A percentile compares a stretch with the other conserved stretches of the same genome.
Evolutionary conservation across 495 filamentous ascomycete species (phyloP).

Genomic region (Oleoguttula mirabilis): DNA sequence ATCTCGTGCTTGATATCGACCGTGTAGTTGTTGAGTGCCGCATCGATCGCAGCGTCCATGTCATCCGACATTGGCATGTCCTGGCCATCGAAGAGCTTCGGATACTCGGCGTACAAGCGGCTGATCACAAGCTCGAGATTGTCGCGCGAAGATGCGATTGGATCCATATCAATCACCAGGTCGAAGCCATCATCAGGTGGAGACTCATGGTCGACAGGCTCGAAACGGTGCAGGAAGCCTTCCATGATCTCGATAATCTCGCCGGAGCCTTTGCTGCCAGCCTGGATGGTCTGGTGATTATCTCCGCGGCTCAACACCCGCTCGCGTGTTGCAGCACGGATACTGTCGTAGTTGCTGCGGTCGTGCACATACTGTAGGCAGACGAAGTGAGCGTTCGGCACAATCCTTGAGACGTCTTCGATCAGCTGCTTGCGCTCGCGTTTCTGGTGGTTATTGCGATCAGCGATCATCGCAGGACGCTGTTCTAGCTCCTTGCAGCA

Average conservation of each 20-base stretch:
- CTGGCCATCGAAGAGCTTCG: slow-evolving; percentile 49
- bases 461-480: slow-evolving; percentile 68
- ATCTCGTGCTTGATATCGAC: slow-evolving; percentile 66
- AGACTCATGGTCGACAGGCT: slow-evolving; percentile 50
- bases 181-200: slow-evolving; percentile 70
- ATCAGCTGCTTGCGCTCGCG: slow-evolving; percentile 83
- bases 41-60: slow-evolving; percentile 67
- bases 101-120: slow-evolving; percentile 58
- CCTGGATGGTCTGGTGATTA: slow-evolving; percentile 96
- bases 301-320: slow-evolving; percentile 79
- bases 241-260: slow-evolving; percentile 90
- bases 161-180: slow-evolving; percentile 72
- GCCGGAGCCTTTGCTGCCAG: slow-evolving; percentile 47
- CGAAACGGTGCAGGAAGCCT: slow-evolving; percentile 77
- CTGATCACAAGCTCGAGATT: slow-evolving; percentile 76
- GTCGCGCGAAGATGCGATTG: slow-evolving; percentile 57
- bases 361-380: slow-evolving; percentile 88
- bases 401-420: slow-evolving; percentile 51
- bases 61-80: slow-evolving; percentile 60
- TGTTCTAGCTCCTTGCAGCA: slow-evolving; percentile 47
- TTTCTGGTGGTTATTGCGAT: slow-evolving; percentile 83
- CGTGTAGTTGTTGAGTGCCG: slow-evolving; percentile 63
- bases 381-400: slow-evolving; percentile 58
- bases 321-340: slow-evolving; percentile 61
- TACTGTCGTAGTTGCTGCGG: slow-evolving; percentile 44